Evolutionary conservation across 176 grass and related monocot genomes (phyloP).

Genomic region (Oropetium thomaeum): DNA sequence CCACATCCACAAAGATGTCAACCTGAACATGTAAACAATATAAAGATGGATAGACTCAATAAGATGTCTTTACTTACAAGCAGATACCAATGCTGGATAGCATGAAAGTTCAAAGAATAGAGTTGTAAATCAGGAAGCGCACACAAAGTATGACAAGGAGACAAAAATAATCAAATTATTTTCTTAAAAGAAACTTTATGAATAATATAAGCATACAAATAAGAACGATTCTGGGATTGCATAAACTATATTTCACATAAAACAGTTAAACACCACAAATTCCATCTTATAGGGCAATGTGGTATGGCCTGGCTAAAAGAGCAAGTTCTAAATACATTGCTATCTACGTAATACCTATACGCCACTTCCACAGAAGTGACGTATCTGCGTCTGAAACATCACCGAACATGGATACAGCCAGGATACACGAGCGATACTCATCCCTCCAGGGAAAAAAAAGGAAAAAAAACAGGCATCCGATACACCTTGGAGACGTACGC

Average conservation of each 20-base stretch:
- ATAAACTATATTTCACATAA: background rate
- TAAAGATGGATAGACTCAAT: constrained; percentile 20
- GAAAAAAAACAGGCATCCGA: too few species aligned
- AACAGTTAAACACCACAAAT: background rate
- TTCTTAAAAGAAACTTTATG: constrained; percentile 9
- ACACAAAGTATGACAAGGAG: background rate
- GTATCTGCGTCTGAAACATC: too few species aligned
- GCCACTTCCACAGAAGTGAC: too few species aligned
- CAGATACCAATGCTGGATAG: constrained; percentile 7
- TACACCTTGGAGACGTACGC: too few species aligned
- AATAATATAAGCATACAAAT: constrained; percentile 10
- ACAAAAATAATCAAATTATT: background rate
- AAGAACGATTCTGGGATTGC: background rate
- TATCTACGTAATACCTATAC: too few species aligned
- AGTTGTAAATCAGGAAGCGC: background rate
- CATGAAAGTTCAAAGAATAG: constrained; percentile 1
- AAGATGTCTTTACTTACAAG: background rate
- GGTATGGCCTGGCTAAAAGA: constrained; percentile 1
- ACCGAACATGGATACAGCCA: too few species aligned
- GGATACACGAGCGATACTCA: too few species aligned
- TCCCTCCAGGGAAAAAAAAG: too few species aligned
- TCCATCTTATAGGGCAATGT: background rate
- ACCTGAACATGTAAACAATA: constrained; percentile 55
- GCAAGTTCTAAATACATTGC: background rate
- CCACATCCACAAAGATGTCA: constrained; percentile 87